phyloP scores from a whole-genome alignment of 768 basidiomycete species.

The Tricholoma furcatifolium region DNA sequence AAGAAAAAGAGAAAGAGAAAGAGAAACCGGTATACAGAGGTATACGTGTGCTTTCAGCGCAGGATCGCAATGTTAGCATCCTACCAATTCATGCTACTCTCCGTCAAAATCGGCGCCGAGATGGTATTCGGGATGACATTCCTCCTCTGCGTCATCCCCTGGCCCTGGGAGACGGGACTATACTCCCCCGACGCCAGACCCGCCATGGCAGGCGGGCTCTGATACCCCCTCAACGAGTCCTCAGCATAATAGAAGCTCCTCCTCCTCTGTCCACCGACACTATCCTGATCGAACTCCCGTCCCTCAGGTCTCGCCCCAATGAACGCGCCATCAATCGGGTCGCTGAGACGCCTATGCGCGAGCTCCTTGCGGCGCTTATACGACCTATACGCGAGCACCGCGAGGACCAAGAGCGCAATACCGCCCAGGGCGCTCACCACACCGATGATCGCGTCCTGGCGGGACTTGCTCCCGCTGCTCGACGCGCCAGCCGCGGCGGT shows the following conservation, averaged over 20 bases:
- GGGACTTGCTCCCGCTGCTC: conserved; percentile 41
- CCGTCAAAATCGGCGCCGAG: conserved; percentile 72
- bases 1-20: neutral
- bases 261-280: conserved; percentile 67
- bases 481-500: conserved; percentile 24
- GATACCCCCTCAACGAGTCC: conserved; percentile 69
- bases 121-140: conserved; percentile 62
- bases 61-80: conserved; percentile 7
- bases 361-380: conserved; percentile 65
- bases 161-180: neutral
- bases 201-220: conserved; percentile 30
- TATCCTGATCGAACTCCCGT: conserved; percentile 78
- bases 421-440: conserved; percentile 83
- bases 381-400: conserved; percentile 69
- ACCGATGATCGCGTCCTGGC: conserved; percentile 88
- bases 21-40: too few relatives aligned
- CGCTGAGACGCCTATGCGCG: conserved; percentile 71
- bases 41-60: neutral
- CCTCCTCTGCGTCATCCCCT: conserved; percentile 44
- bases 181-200: neutral
- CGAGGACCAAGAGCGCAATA: conserved; percentile 69
- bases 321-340: conserved; percentile 37
- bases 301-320: conserved; percentile 57
- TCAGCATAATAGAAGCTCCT: conserved; percentile 87
- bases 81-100: conserved; percentile 88